Base-by-base conservation (phyloP, 768 basidiomycete species). In the Leucocoprinus leucothites region DNA sequence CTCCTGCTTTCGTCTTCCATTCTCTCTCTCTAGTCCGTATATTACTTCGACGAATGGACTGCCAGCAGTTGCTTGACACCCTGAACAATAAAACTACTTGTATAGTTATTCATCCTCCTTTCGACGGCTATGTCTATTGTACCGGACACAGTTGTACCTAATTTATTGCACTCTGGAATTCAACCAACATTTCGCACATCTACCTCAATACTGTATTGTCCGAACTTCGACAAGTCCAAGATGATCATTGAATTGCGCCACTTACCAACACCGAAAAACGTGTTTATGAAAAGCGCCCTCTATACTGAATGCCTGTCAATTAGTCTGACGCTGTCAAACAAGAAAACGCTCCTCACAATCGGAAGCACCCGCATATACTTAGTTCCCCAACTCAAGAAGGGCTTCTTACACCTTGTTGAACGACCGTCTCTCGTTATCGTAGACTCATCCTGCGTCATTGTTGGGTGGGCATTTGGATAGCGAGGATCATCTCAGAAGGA, bases 401-500 rank as follows among this genome's bases (percentile, higher is more conserved):
- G 31, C 31, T 31, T 9, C 25, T 47, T 1, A 38, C 38, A 38
- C 38, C 38, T 47, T 31, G 24, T 25, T 6, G 9, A 14, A 47
- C 22, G 5, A 11, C 18, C 6, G 43, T 36, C 24, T 40, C 11
- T 40, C 45, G 31, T 21, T 26, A 47, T 47, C 14, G 31, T 21
- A 45, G 4, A 19, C 31, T 31, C 31, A 31, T 31, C 6, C 31
- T 31, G 31, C 31, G 31, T 31, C 31, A 31, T 31, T 31, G 31
- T 5, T 13, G 26, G 19, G 2, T 28, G 5, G 13, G 21, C 1
- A 13, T 26, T 46, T 31, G 44, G 36, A 25, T 31, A 31, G 21
- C 44, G 52, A 53, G 53, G 53, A 54, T 54, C 53, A 54, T 40
- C 36, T 31, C 19, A 25, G 18, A 53, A 38, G 31, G 18, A 8